Conservation (phyloP, 169 alveolate species). For the Cryptosporidium meleagridis region DNA sequence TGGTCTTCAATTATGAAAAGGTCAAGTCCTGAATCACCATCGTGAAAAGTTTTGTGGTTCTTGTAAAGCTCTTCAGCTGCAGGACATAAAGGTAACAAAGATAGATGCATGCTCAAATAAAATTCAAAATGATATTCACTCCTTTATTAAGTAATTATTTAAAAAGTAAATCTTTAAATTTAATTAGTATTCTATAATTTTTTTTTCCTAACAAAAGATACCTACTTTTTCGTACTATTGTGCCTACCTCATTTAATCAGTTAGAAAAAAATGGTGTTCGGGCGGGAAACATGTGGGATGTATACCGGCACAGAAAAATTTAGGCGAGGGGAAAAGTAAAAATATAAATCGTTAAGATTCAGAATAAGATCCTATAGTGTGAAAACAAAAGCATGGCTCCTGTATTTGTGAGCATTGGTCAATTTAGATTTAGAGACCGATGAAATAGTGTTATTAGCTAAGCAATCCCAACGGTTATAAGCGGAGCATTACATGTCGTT, state of each 20-base stretch:
- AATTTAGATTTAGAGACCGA: background rate
- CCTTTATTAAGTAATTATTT: background rate
- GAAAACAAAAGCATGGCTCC: background rate
- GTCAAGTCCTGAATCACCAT: slow-evolving; percentile 92
- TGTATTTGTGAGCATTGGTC: background rate
- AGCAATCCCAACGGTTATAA: background rate
- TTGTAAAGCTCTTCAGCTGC: slow-evolving; percentile 79
- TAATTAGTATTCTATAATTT: background rate
- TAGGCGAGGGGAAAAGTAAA: background rate
- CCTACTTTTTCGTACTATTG: background rate
- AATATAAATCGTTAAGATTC: background rate
- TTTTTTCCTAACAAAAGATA: background rate
- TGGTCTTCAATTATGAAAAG: slow-evolving; percentile 86
- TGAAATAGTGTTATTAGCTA: background rate
- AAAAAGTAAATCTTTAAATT: background rate
- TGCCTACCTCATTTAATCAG: too few species aligned
- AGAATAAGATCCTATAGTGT: background rate
- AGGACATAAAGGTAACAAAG: slow-evolving; percentile 68
- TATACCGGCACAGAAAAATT: background rate
- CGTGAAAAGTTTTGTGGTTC: slow-evolving; percentile 85
- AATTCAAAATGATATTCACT: background rate
- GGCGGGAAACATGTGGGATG: background rate
- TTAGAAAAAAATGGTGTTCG: background rate
- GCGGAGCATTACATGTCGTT: background rate
- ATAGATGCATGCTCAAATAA: background rate